These are phyloP conservation scores for Dendrostoma leiphaemia DNA, from an alignment of 2,329 filamentous ascomycete species.

Conservation along the genomic window DNA sequence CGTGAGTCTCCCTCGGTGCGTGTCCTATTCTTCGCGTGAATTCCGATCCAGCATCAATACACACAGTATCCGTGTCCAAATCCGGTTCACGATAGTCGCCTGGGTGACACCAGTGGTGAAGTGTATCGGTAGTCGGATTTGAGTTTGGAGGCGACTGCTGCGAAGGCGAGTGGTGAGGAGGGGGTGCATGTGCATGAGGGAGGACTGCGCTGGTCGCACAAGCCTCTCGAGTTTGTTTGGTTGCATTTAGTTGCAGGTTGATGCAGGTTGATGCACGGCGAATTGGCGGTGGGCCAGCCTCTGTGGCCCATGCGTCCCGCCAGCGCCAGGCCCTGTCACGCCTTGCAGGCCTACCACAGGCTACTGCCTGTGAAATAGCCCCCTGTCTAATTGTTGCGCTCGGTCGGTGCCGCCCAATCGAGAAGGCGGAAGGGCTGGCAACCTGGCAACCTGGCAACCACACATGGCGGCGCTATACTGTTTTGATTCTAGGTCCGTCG, in stretches of 20 bases:
- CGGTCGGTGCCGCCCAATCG: neutral
- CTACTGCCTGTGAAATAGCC: too few species aligned
- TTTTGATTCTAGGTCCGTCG: neutral
- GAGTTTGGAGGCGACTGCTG: too few species aligned
- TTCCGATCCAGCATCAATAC: neutral
- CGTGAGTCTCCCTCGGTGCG: neutral
- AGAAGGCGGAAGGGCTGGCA: neutral
- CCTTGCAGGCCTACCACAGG: too few species aligned
- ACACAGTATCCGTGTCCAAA: neutral
- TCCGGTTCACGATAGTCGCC: neutral
- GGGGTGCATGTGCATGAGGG: neutral
- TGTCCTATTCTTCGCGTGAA: neutral
- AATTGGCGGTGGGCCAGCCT: too few species aligned
- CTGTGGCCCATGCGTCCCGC: too few species aligned
- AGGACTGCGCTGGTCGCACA: neutral
- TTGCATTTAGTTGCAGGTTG: neutral
- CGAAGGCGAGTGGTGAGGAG: neutral
- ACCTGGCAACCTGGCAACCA: neutral
- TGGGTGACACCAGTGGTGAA: neutral
- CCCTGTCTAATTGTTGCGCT: neutral
- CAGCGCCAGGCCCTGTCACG: too few species aligned
- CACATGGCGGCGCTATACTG: neutral
- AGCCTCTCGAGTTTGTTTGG: slow-evolving; percentile 1
- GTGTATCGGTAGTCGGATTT: too few species aligned
- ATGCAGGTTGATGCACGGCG: too few species aligned